A percentile compares a stretch with the other conserved stretches of the same genome.
Conservation (phyloP, 176 grass and related monocot species). For the Metroxylon sagu region DNA sequence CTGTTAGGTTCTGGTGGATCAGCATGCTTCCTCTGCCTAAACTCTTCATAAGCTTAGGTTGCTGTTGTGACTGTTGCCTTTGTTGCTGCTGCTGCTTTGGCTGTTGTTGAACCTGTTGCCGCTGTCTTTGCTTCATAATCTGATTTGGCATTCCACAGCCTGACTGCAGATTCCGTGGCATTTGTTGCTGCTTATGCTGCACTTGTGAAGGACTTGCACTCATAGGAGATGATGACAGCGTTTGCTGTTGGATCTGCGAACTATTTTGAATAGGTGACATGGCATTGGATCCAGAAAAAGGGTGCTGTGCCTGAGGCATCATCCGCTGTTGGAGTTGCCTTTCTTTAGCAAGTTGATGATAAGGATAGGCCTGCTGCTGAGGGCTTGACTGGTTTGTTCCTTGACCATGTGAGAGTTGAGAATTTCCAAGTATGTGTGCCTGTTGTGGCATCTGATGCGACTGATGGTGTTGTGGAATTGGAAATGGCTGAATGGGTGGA, state of each 20-base stretch:
- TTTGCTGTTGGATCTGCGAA: constrained; percentile 44
- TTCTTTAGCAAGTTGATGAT: constrained; percentile 53
- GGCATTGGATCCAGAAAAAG: constrained; percentile 40
- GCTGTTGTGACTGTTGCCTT: constrained; percentile 71
- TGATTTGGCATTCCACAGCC: constrained; percentile 42
- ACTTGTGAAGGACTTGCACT: constrained; percentile 22
- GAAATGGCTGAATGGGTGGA: constrained; percentile 69
- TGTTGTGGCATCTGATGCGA: constrained; percentile 60
- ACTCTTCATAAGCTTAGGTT: constrained; percentile 78
- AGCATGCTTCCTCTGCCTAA: constrained; percentile 72
- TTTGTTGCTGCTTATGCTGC: constrained; percentile 53
- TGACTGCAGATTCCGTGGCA: constrained; percentile 28
- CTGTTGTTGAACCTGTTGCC: constrained; percentile 62
- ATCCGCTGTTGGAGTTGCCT: constrained; percentile 53
- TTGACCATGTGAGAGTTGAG: constrained; percentile 44
- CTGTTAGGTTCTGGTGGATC: constrained; percentile 48
- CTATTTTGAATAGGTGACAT: constrained; percentile 42
- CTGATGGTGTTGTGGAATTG: constrained; percentile 54
- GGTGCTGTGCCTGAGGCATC: constrained; percentile 43
- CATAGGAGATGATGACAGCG: constrained; percentile 21
- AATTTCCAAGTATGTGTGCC: constrained; percentile 52
- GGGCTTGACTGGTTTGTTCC: constrained; percentile 50
- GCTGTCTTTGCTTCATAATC: constrained; percentile 57
- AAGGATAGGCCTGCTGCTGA: constrained; percentile 64
- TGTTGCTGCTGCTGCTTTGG: constrained; percentile 2